Base-by-base conservation (phyloP, 2,329 filamentous ascomycete genomes). In the Botrytis hyacinthi region DNA sequence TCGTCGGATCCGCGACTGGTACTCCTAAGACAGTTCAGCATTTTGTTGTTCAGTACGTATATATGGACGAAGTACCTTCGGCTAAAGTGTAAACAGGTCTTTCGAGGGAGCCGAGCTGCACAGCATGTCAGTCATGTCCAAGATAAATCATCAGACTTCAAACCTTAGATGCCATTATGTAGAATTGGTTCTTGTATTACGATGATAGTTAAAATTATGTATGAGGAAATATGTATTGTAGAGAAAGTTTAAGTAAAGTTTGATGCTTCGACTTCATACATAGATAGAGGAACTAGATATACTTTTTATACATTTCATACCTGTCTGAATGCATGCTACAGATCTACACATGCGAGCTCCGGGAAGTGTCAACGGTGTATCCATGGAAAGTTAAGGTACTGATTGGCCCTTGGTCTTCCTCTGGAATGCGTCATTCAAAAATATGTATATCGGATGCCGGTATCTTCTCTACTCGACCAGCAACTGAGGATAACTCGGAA, bases 81-180 rank as follows among this genome's bases (percentile, higher is more conserved):
- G 80, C 76, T 6, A 80, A 73, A 9, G 80, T 81, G 69, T 80
- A 81, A 4, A 73, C 73, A 74, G 79, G 42, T 46, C 32, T 71
- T n/a, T 71, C n/a, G 10, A 70, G 71, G 72, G 75, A 35, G 42
- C 63, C 14, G 26, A 62, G 40, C 70, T 73, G 65, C 71, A 60
- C 16, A 70, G 12, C 35, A 14, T 9, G 12, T 72, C 20, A 72
- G 70, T 40, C 14, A 3, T 54, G 29, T 10, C 51, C 46, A 7
- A 54, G 4, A 29, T 67, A 59, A 20, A 46, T 44, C 20, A 29
- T 48, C 22, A n/a, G 32, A n/a, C 16, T 37, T 59, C 60, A 66
- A 22, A 67, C 61, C 60, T 63, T 66, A 3, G 70, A 68, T 68
- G 60, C 48, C 70, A 72, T 72, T 29, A 3, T 59, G 20, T 42